Conservation (phyloP, 495 filamentous ascomycete genomes). For the Tuber borchii region DNA sequence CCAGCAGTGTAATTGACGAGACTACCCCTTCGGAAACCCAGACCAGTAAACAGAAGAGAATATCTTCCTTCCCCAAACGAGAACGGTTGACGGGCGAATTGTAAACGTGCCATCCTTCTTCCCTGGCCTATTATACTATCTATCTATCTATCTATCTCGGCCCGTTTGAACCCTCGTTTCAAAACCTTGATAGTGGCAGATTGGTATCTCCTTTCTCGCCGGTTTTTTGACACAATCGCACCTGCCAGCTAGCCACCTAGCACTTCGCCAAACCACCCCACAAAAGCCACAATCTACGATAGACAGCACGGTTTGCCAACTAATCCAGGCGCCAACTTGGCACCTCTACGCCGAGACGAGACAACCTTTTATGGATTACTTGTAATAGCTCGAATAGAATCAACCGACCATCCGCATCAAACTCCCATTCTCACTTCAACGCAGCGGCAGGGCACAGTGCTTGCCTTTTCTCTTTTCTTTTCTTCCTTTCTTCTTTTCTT, state of each 20-base stretch:
- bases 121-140: neutral
- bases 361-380: neutral
- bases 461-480: neutral
- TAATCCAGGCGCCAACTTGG: neutral
- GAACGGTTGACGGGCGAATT: too few relatives aligned
- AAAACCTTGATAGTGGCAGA: neutral
- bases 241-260: neutral
- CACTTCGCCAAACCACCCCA: neutral
- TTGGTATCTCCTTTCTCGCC: neutral
- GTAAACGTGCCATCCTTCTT: neutral
- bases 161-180: neutral
- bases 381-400: neutral
- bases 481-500: too few relatives aligned
- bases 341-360: neutral
- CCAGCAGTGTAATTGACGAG: neutral
- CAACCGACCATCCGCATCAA: neutral
- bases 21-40: neutral
- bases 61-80: neutral
- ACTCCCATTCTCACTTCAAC: neutral
- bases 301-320: neutral
- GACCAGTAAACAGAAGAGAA: neutral
- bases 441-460: neutral
- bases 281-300: slow-evolving; percentile 1
- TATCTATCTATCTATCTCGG: neutral
- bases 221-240: neutral